Base-by-base conservation (phyloP, 768 basidiomycete species). In the Dentipellis sp. region DNA sequence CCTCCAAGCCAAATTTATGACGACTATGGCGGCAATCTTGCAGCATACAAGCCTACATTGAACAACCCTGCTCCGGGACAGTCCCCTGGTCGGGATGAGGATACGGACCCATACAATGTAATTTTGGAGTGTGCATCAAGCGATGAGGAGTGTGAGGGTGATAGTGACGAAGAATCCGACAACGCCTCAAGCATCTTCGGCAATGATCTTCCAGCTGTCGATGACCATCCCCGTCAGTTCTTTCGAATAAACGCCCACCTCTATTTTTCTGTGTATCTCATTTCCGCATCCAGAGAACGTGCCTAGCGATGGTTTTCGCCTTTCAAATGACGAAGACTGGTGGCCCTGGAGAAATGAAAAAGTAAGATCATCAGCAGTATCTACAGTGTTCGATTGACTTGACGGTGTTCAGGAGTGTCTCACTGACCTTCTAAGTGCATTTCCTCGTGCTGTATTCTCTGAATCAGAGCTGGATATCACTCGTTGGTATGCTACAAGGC, bases 361-460 rank as follows among this genome's bases (percentile, higher is more conserved):
- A 34, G 22, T 10, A 1, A 10, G 8, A 11, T 16, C 14, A 10
- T 16, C 50, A 4, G 29, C 6, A 29, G 3, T 29, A 10, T n/a
- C 35, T 29, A n/a, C 21, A 29, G 35, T n/a, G 2, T 35, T 3
- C 54, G 51, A 52, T 21, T 39, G 23, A n/a, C n/a, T n/a, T n/a
- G n/a, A n/a, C 45, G 29, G 34, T 50, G 47, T 16, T 17, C 46
- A 60, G 59, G 49, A 55, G 7, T 51, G 53, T n/a, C 35, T 60
- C 2, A 37, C 56, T 0, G 59, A 63, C 35, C 36, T 58, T 8
- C 35, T 60, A 1, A 38, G 55, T 2, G 59, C 62, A 34, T 61
- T 63, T 51, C 62, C 59, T 0, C 56, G 62, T 0, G 53, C 62
- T 1, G 39, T 57, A 0, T 60, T 63, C 42, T 63, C 62, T 8